phyloP scores from a whole-genome alignment of 805 yeast species.

The Lipomyces yamanashiensis region DNA sequence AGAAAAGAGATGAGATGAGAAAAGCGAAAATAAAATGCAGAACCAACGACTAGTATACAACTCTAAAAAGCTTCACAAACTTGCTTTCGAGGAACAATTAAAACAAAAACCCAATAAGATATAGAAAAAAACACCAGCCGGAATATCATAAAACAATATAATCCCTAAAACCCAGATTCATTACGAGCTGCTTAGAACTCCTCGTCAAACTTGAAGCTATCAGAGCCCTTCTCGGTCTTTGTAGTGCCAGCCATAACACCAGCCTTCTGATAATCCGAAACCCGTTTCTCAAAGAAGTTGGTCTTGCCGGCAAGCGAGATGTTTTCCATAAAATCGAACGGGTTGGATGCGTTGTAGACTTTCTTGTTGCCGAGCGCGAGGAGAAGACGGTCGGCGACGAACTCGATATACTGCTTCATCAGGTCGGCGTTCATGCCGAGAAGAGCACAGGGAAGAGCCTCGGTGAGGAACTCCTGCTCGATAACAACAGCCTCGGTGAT shows the following conservation, averaged over 20 bases:
- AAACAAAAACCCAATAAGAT: constrained; percentile 3
- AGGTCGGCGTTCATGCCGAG: constrained; percentile 92
- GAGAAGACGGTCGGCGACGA: constrained; percentile 93
- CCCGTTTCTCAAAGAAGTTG: constrained; percentile 98
- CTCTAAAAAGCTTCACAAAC: not conserved
- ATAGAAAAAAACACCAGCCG: constrained; percentile 5
- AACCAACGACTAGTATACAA: constrained; percentile 12
- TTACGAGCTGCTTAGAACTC: constrained; percentile 64
- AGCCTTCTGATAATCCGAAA: constrained; percentile 97
- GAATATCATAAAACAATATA: constrained; percentile 7
- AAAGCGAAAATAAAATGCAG: not conserved
- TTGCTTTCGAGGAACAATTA: not conserved
- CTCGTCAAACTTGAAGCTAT: constrained; percentile 83
- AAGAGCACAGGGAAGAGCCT: constrained; percentile 90
- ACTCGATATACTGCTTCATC: constrained; percentile 98
- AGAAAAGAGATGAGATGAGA: not conserved
- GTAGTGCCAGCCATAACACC: constrained; percentile 89
- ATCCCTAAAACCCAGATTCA: constrained; percentile 4
- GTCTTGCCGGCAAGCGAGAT: constrained; percentile 98
- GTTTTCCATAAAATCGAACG: constrained; percentile 99
- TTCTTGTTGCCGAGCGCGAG: constrained; percentile 90
- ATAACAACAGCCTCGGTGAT: constrained; percentile 94
- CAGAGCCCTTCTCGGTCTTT: constrained; percentile 43
- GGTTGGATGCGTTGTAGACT: constrained; percentile 84
- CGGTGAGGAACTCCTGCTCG: constrained; percentile 92